Base-by-base conservation (phyloP, 441 rosid species). In the Pelargonium cotyledonis region DNA sequence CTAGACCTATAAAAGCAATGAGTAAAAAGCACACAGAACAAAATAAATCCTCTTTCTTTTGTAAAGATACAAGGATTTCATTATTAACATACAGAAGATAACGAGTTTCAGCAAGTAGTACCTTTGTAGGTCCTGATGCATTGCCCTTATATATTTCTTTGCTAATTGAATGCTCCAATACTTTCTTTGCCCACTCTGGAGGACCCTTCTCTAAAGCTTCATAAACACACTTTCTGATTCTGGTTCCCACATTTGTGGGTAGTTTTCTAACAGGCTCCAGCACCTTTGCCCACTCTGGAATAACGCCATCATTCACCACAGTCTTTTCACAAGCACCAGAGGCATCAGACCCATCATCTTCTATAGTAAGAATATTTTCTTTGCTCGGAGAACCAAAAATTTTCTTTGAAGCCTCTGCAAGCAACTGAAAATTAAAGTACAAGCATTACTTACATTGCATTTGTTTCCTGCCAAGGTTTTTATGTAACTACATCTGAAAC, bases 71-170 rank as follows among this genome's bases (percentile, higher is more conserved):
- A 10, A 38, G 10, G 64, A 21, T 60, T 9, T 11, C 38, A 23
- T 60, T 60, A 60, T 60, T 10, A 60, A 1, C 15, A 60, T 26
- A n/a, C 38, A 60, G 15, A 26, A 60, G 29, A 60, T 60, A 35
- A 19, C 63, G 41, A 60, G 64, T 60, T 60, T 60, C 10, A 23
- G 65, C 40, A 60, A 77, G 38, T 49, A 69, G 75, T 75, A 95
- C 99, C 99, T 95, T 95, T 65, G 99, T 95, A 41, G 99, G 99
- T 72, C 99, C 99, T 65, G 98, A 95, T 16, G 99, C 99, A 82
- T 95, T 95, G 84, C 99, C 99, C 83, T 95, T 95, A 77, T 95
- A 95, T 55, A 95, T 87, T 80, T 83, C 99, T 82, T 95, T 95
- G 75, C 99, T 92, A 75, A 95, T 90, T 66, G 98, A 95, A 81